phyloP scores from a whole-genome alignment of 768 basidiomycete genomes.

The Cystofilobasidium bisporidii region DNA sequence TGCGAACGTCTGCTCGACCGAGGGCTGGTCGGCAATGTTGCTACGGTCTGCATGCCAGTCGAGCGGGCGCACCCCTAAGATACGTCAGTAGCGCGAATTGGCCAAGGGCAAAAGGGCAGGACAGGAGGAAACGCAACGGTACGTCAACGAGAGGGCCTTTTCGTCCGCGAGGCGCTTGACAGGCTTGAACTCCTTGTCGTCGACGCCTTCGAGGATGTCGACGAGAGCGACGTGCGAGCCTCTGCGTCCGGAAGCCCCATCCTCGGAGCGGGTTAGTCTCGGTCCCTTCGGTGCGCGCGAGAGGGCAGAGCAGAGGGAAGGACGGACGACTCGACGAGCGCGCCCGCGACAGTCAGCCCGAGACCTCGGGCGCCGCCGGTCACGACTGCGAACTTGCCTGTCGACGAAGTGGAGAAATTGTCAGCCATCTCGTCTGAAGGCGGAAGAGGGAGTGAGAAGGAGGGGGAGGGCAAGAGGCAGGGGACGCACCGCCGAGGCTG shows the following conservation, averaged over 20 bases:
- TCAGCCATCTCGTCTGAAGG: no score
- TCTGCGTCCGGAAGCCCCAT: not conserved
- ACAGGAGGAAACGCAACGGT: not conserved
- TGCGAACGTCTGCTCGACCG: not conserved
- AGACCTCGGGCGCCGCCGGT: not conserved
- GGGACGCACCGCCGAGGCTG: not conserved
- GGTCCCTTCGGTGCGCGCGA: no score
- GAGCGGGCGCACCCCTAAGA: no score
- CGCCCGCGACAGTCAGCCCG: not conserved
- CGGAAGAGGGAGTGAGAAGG: no score
- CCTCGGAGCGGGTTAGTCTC: no score
- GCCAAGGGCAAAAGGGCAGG: no score
- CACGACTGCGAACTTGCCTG: conserved; percentile 4
- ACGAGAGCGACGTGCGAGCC: not conserved
- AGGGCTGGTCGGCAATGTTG: not conserved
- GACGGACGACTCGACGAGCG: not conserved
- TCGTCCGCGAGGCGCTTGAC: not conserved
- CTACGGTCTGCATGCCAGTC: not conserved
- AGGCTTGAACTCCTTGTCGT: not conserved
- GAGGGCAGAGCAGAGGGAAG: not conserved
- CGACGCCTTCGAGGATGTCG: not conserved
- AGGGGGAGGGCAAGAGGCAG: no score
- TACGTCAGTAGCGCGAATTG: no score
- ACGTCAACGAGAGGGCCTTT: not conserved
- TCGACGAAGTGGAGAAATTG: not conserved